Evolutionary conservation across 495 filamentous ascomycete species (phyloP), one percentile per base, ranked within the genome.

Genomic region (Xylaria castorea): DNA sequence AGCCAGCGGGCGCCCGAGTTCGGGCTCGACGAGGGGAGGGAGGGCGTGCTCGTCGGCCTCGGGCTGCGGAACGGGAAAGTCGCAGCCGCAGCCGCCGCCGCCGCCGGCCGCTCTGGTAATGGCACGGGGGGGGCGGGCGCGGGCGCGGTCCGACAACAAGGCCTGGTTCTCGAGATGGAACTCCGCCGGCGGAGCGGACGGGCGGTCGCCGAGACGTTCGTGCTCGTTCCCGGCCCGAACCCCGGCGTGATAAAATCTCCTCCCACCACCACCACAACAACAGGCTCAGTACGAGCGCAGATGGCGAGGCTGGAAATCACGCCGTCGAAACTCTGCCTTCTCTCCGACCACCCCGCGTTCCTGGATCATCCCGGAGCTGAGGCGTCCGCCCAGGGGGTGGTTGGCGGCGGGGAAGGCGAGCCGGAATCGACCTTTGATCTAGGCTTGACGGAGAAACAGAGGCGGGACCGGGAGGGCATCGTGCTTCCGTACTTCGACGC

Each of bases 401-500:
- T 71, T 6, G 84, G 76, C 3, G 83, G 82, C 3, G 88, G 85
- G 22, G 89, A 86, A n/a, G 89, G 86, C 14, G 85, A 82, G 70
- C 79, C 82, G 38, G 85, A 87, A 71, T 85, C 89, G 8, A 97
- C 95, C 18, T 99, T 99, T 77, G 91, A 92, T 72, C 81, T 98
- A 27, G 90, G 91, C 7, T 81, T 99, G 66, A 98, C 95, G n/a
- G 94, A 95, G 71, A 92, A 93, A 82, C 95, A 99, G 84, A 87
- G 90, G 72, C 84, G 85, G 71, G 95, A 95, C 50, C 84, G 96
- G 70, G 94, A 98, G 77, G 93, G 92, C 4, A 90, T 99, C 25
- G 93, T 97, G 36, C 78, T 99, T 74, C 97, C 96, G 38, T 98
- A 98, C 81, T 95, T 95, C 77, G 96, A 98, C 85, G 95, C 96